phyloP scores from a whole-genome alignment of 2,329 filamentous ascomycete genomes.

The Lachnellula hyalina region DNA sequence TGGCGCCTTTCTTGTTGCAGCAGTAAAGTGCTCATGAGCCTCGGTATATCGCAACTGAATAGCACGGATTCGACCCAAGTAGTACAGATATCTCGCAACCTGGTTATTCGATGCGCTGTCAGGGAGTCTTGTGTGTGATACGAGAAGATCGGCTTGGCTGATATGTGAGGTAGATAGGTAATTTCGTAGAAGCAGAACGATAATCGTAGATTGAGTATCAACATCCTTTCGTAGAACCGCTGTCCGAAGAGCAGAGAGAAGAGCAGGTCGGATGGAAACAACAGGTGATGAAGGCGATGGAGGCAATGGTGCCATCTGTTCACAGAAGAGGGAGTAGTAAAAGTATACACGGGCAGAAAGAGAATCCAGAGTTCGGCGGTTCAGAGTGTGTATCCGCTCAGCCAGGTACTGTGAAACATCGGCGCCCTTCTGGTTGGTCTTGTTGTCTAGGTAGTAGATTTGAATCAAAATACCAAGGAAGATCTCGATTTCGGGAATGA shows the following conservation, averaged over 20 bases:
- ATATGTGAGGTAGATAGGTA: constrained; percentile 97
- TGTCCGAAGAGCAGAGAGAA: constrained; percentile 84
- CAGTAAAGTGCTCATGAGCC: constrained; percentile 88
- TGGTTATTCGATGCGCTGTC: constrained; percentile 95
- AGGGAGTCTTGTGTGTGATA: constrained; percentile 94
- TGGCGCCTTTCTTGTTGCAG: constrained; percentile 91
- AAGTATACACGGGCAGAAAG: constrained; percentile 95
- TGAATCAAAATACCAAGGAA: constrained; percentile 83
- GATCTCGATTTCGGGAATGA: constrained; percentile 80
- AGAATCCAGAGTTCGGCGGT: constrained; percentile 89
- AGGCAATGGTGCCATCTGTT: constrained; percentile 80
- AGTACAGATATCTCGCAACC: constrained; percentile 95
- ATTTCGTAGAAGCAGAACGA: constrained; percentile 89
- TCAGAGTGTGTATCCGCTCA: constrained; percentile 79
- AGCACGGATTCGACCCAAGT: constrained; percentile 90
- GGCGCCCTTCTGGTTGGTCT: constrained; percentile 72
- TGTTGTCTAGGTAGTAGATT: constrained; percentile 83
- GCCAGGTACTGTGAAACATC: constrained; percentile 80
- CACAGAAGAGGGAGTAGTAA: constrained; percentile 93
- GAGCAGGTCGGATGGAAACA: constrained; percentile 76
- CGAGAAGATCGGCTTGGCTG: constrained; percentile 88
- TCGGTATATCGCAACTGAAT: constrained; percentile 97
- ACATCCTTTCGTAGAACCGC: constrained; percentile 96
- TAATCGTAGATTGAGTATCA: constrained; percentile 95
- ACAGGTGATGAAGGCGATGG: constrained; percentile 85